Conservation (phyloP, 2,329 filamentous ascomycete genomes). For the Allantophomopsis lycopodina region DNA sequence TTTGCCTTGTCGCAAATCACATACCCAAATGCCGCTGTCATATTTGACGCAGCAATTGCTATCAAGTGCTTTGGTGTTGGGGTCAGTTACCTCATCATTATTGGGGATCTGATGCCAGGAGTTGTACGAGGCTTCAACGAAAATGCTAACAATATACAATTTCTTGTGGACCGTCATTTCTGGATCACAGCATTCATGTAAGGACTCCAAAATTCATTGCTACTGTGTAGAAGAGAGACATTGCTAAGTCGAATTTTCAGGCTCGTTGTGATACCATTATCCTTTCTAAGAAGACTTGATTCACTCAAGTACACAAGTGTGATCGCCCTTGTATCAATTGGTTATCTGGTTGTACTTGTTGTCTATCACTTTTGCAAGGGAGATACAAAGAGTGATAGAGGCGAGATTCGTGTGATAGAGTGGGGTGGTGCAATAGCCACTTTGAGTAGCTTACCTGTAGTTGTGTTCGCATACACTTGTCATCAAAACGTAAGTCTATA, state of each 20-base stretch:
- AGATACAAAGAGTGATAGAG: conserved; percentile 62
- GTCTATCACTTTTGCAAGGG: conserved; percentile 78
- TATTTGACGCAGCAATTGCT: conserved; percentile 92
- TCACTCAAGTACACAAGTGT: conserved; percentile 96
- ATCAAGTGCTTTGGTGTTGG: conserved; percentile 97
- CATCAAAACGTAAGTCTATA: conserved; percentile 70
- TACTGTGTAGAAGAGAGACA: background rate
- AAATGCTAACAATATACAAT: conserved; percentile 47
- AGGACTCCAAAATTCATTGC: conserved; percentile 12
- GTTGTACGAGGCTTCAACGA: conserved; percentile 72
- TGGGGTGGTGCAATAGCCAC: conserved; percentile 71
- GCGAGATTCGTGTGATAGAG: conserved; percentile 59
- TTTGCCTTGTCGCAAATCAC: conserved; percentile 95
- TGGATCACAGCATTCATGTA: conserved; percentile 98
- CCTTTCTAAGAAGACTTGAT: conserved; percentile 81
- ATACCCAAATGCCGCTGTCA: conserved; percentile 87
- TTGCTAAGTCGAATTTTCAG: conserved; percentile 21
- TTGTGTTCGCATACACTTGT: conserved; percentile 98
- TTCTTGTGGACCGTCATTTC: conserved; percentile 80
- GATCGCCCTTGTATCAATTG: conserved; percentile 81
- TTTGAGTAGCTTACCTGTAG: conserved; percentile 79
- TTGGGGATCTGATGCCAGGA: conserved; percentile 94
- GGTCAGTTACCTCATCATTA: conserved; percentile 96
- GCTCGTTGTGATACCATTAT: conserved; percentile 86
- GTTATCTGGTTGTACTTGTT: conserved; percentile 84